Base-by-base conservation (phyloP, 768 basidiomycete species). In the Rhodotorula graminis region DNA sequence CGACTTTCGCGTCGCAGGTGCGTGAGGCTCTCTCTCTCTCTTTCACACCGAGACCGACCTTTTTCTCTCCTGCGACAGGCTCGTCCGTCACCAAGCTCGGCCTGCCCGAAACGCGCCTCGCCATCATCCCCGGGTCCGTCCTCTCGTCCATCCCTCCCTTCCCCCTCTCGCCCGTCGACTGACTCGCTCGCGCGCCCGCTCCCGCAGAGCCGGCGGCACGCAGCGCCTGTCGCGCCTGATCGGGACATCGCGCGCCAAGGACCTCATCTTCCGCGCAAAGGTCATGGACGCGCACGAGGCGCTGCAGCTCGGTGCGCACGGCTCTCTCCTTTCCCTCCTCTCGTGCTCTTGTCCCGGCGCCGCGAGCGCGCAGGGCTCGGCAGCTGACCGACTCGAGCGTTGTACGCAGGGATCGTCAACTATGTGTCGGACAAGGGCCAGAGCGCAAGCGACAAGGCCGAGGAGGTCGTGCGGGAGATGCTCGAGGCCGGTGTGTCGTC, bases 1-100 rank as follows among this genome's bases (percentile, higher is more conserved):
- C 81, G 93, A 97, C 83, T 81, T 97, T 78, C 87, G 93, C 47
- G 88, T 95, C 40, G 93, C 90, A 71, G 91, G 93, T 92, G 81
- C 69, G 81, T 52, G 62, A 31, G 29, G 25, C 15, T 25, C 11
- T 53, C 46, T 21, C 23, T 12, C 5, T 2, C 7, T 25, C 16
- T 61, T 33, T 25, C 21, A 16, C n/a, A 16, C 27, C 0, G 44
- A 25, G 21, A 6, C n/a, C n/a, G n/a, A n/a, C n/a, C n/a, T n/a
- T n/a, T n/a, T n/a, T n/a, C n/a, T 9, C 37, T 37, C 37, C 37
- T 42, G 33, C 37, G 14, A 15, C 69, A 80, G 80, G 80, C 19
- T 37, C 64, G 2, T 65, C 65, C 8, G 92, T 91, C 55, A 88
- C 88, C 64, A 93, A 92, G 82, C 89, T 97, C 61, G 92, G 93